Conservation (phyloP, 2,329 filamentous ascomycete genomes). For the Paecilomyces dactylethromorphus region DNA sequence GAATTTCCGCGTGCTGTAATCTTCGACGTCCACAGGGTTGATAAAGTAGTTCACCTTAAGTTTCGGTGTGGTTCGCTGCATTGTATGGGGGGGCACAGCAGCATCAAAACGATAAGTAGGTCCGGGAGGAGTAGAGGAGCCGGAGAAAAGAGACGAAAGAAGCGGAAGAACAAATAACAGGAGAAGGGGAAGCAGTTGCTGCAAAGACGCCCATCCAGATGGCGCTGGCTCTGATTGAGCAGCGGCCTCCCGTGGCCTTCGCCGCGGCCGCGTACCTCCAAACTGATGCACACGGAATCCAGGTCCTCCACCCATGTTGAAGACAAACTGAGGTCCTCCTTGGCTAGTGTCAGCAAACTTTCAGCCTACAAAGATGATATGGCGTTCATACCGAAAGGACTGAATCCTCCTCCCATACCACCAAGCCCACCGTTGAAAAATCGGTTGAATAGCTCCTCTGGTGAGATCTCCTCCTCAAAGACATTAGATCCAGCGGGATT, state of each 20-base stretch:
- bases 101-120: slow-evolving; percentile 73
- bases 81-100: slow-evolving; percentile 64
- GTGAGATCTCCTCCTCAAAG: slow-evolving; percentile 89
- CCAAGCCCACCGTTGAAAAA: slow-evolving; percentile 76
- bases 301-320: slow-evolving; percentile 87
- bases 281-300: slow-evolving; percentile 95
- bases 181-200: slow-evolving; percentile 76
- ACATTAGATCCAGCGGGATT: slow-evolving; percentile 50
- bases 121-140: slow-evolving; percentile 47
- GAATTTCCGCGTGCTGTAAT: slow-evolving; percentile 64
- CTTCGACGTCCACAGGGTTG: slow-evolving; percentile 68
- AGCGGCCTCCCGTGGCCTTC: slow-evolving; percentile 63
- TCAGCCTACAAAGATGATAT: slow-evolving; percentile 5
- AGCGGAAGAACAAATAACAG: slow-evolving; percentile 83
- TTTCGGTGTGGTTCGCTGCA: slow-evolving; percentile 63
- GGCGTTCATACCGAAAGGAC: slow-evolving; percentile 54
- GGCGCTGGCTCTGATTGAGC: slow-evolving; percentile 46
- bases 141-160: slow-evolving; percentile 69
- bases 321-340: slow-evolving; percentile 80
- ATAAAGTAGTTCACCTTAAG: slow-evolving; percentile 79
- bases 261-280: slow-evolving; percentile 69
- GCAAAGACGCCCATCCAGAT: slow-evolving; percentile 52
- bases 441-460: slow-evolving; percentile 92
- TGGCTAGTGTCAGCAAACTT: slow-evolving; percentile 2
- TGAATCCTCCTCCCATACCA: slow-evolving; percentile 51